A percentile compares a stretch with the other conserved stretches of the same genome.
Evolutionary conservation across 1,284 basidiomycete species (phyloP).

Genomic region (Paramarasmius palmivorus): DNA sequence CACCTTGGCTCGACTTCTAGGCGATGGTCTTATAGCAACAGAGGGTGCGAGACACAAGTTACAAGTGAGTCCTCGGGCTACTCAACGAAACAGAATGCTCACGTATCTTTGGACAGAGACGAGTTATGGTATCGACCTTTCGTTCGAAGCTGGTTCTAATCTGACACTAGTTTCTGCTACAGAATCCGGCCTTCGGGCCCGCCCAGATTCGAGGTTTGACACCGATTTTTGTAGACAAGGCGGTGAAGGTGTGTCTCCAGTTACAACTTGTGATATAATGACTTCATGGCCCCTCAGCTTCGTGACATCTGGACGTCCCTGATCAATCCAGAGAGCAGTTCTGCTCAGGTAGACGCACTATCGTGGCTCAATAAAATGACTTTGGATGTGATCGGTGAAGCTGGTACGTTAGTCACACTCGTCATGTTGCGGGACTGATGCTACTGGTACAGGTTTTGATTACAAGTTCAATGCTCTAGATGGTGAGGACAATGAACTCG

Average conservation of each 20-base stretch:
- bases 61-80: neutral
- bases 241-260: conserved; percentile 11
- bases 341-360: too few species aligned
- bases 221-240: conserved; percentile 15
- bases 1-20: conserved; percentile 8
- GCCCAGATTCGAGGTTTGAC: conserved; percentile 14
- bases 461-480: too few species aligned
- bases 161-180: neutral
- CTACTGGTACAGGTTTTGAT: too few species aligned
- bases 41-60: conserved; percentile 15
- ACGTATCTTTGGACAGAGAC: conserved; percentile 1
- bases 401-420: too few species aligned
- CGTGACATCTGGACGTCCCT: neutral
- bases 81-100: neutral
- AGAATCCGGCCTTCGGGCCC: conserved; percentile 17
- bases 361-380: too few species aligned
- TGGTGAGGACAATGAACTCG: too few species aligned
- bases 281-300: too few species aligned
- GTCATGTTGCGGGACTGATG: too few species aligned
- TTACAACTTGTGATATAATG: too few species aligned
- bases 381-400: too few species aligned
- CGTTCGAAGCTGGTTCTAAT: neutral
- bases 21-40: conserved; percentile 10
- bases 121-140: conserved; percentile 6
- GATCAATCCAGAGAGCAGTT: too few species aligned